Conservation (phyloP, 495 filamentous ascomycete genomes). For the Penicillium dipodomyicola region DNA sequence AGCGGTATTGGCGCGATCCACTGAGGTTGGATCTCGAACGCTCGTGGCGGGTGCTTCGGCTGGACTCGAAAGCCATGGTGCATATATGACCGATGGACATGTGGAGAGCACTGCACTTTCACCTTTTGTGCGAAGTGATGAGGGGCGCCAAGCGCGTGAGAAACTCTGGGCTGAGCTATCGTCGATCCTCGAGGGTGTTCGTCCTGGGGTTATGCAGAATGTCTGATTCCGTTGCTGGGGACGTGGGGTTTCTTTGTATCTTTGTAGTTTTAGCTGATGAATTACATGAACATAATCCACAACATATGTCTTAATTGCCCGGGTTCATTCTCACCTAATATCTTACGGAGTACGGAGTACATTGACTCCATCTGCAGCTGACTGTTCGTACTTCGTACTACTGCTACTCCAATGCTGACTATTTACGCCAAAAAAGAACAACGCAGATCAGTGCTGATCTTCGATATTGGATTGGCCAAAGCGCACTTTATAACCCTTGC, state of each 20-base stretch:
- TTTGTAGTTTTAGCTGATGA: neutral
- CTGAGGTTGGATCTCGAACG: slow-evolving; percentile 50
- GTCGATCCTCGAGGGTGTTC: slow-evolving; percentile 46
- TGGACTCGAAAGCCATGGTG: slow-evolving; percentile 45
- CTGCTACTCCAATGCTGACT: neutral
- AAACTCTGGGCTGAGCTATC: slow-evolving; percentile 54
- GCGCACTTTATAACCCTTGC: neutral
- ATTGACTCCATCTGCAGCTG: neutral
- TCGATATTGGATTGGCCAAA: neutral
- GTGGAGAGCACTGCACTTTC: slow-evolving; percentile 28
- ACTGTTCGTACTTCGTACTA: neutral
- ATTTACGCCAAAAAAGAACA: neutral
- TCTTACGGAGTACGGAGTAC: neutral
- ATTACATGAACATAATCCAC: neutral
- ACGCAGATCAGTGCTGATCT: neutral
- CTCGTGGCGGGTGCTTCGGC: slow-evolving; percentile 38
- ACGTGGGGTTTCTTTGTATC: neutral
- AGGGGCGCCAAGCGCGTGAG: slow-evolving; percentile 44
- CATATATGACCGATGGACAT: slow-evolving; percentile 41
- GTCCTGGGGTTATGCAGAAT: slow-evolving; percentile 40
- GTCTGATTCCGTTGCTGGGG: neutral
- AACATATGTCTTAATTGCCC: neutral
- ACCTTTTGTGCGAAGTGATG: slow-evolving; percentile 36
- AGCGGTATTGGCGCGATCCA: slow-evolving; percentile 36
- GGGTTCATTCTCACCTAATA: neutral